phyloP scores from a whole-genome alignment of 2,329 filamentous ascomycete species.

The Cercospora sp. region DNA sequence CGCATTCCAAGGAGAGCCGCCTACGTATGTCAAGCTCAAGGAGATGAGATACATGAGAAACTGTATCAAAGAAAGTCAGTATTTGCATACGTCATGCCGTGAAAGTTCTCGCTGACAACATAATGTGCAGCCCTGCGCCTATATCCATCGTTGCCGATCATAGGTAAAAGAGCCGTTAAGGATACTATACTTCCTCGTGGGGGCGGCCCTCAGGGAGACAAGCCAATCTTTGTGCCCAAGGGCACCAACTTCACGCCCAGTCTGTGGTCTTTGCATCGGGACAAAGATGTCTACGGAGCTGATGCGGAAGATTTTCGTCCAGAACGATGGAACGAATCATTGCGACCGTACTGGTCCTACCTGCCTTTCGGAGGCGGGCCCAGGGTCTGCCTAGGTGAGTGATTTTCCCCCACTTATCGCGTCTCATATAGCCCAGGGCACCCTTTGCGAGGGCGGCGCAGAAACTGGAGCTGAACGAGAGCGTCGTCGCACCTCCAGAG shows the following conservation, averaged over 20 bases:
- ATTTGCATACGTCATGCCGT: background rate
- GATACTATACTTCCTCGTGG: constrained; percentile 72
- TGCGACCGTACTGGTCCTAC: constrained; percentile 27
- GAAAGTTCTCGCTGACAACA: background rate
- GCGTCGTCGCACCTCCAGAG: background rate
- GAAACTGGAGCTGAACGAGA: background rate
- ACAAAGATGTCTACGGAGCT: constrained; percentile 11
- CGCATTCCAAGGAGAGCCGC: constrained; percentile 40
- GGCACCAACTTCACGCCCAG: constrained; percentile 32
- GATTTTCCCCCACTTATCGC: constrained; percentile 3
- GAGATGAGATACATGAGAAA: constrained; percentile 46
- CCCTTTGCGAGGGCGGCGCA: background rate
- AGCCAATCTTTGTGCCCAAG: constrained; percentile 52
- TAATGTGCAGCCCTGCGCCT: constrained; percentile 55
- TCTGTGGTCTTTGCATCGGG: constrained; percentile 30
- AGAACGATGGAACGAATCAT: constrained; percentile 15
- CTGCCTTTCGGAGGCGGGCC: constrained; percentile 41
- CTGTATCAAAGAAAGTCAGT: constrained; percentile 59
- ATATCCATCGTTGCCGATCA: constrained; percentile 75
- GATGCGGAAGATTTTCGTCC: constrained; percentile 18
- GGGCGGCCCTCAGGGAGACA: constrained; percentile 50
- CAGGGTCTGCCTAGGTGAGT: constrained; percentile 44
- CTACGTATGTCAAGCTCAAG: constrained; percentile 37
- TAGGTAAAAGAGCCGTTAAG: constrained; percentile 67
- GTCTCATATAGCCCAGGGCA: constrained; percentile 10